Evolutionary conservation across 768 basidiomycete species (phyloP).

Genomic region (Kwoniella sp.): DNA sequence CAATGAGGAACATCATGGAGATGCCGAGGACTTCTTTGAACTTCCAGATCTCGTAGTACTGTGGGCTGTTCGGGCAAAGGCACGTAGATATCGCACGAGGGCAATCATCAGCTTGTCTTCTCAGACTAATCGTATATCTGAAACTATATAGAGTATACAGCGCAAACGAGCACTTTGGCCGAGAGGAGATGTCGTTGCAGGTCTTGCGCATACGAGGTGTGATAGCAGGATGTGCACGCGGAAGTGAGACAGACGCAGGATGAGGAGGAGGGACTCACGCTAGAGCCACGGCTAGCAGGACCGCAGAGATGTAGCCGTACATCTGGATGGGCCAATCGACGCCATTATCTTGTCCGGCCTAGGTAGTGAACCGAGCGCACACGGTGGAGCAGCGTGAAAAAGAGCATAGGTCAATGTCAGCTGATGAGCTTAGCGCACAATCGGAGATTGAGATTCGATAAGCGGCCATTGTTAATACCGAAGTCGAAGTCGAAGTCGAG

Average conservation of each 20-base stretch:
- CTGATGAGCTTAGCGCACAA: too few species aligned
- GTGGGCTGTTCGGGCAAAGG: constrained; percentile 61
- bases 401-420: not conserved
- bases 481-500: too few species aligned
- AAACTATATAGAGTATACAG: too few species aligned
- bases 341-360: constrained; percentile 54
- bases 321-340: constrained; percentile 59
- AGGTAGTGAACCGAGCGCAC: not conserved
- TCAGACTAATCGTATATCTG: not conserved
- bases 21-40: constrained; percentile 64
- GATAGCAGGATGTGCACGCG: too few species aligned
- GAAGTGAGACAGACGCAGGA: too few species aligned
- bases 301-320: constrained; percentile 67
- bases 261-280: constrained; percentile 58
- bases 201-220: too few species aligned
- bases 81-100: too few species aligned
- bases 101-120: not conserved
- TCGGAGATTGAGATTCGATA: too few species aligned
- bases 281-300: constrained; percentile 63
- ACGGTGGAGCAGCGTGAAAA: not conserved
- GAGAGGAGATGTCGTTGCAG: too few species aligned
- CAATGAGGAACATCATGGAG: constrained; percentile 68
- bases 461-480: too few species aligned
- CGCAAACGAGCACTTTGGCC: too few species aligned
- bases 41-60: constrained; percentile 76